A percentile compares a stretch with the other conserved stretches of the same genome.
Evolutionary conservation across 2,329 filamentous ascomycete species (phyloP).

Genomic region (Calonectria henricotiae): DNA sequence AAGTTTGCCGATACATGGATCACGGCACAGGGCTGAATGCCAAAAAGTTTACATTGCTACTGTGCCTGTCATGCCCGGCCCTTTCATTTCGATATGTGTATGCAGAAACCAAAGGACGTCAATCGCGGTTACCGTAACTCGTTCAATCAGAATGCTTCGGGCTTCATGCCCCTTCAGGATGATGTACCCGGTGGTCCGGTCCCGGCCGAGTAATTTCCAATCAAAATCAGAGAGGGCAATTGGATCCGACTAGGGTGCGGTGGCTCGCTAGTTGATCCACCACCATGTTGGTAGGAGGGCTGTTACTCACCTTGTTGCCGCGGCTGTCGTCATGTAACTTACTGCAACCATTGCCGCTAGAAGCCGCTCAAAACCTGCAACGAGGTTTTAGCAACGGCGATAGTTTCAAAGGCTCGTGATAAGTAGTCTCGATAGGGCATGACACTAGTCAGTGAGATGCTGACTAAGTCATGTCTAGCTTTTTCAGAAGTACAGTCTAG

Average conservation of each 20-base stretch:
- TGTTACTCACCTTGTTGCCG: not conserved
- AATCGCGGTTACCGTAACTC: conserved; percentile 3
- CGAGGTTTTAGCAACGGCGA: not conserved
- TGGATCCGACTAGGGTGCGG: conserved; percentile 6
- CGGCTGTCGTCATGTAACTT: conserved; percentile 1
- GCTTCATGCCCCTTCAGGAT: not conserved
- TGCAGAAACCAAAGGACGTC: not conserved
- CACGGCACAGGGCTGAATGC: conserved; percentile 18
- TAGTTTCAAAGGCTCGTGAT: not conserved
- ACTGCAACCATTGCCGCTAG: not conserved
- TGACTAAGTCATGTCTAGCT: conserved; percentile 1
- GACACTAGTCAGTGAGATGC: not conserved
- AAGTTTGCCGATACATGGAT: conserved; percentile 1
- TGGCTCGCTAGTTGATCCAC: conserved; percentile 15
- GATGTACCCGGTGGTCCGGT: not conserved
- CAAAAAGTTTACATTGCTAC: not conserved
- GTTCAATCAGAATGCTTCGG: conserved; percentile 9
- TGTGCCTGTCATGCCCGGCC: not conserved
- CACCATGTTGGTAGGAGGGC: not conserved
- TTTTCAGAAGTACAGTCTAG: not conserved
- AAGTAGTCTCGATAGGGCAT: not conserved
- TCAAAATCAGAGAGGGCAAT: not conserved
- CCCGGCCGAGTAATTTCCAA: conserved; percentile 22
- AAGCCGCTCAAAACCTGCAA: too few species aligned
- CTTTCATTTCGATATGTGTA: not conserved